A percentile compares a stretch with the other conserved stretches of the same genome.
Evolutionary conservation across 1,284 basidiomycete species (phyloP).

Genomic region (Heterobasidion occidentale): DNA sequence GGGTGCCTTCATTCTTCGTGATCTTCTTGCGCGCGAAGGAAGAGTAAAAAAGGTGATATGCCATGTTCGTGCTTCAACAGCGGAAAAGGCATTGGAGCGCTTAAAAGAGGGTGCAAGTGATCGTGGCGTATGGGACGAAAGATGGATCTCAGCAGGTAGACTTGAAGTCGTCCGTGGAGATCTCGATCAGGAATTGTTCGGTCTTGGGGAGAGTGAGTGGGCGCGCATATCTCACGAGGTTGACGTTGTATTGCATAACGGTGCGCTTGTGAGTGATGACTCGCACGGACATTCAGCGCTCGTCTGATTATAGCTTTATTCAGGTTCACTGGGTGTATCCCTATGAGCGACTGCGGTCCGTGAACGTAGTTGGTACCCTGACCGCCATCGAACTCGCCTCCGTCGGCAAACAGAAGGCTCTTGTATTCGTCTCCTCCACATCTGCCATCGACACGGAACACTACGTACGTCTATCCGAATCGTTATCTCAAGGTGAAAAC

Average conservation of each 20-base stretch:
- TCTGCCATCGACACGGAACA: conserved; percentile 89
- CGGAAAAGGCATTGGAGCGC: conserved; percentile 61
- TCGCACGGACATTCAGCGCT: background rate
- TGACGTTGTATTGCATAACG: conserved; percentile 91
- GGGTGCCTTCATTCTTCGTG: conserved; percentile 86
- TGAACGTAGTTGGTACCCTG: conserved; percentile 90
- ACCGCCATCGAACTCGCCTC: conserved; percentile 79
- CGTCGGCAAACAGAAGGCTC: conserved; percentile 66
- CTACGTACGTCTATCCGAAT: conserved; percentile 85
- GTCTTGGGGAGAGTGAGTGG: conserved; percentile 67
- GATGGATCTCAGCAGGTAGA: conserved; percentile 68
- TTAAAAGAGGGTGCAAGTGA: conserved; percentile 75
- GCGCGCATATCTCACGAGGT: conserved; percentile 62
- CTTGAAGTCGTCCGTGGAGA: conserved; percentile 90
- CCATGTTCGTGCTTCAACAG: conserved; percentile 73
- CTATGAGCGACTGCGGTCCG: conserved; percentile 86
- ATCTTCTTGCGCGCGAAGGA: conserved; percentile 60
- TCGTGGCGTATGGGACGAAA: conserved; percentile 88
- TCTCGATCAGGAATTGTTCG: conserved; percentile 72
- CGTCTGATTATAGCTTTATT: conserved; percentile 1
- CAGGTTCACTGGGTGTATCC: conserved; percentile 99
- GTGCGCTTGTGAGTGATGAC: conserved; percentile 70
- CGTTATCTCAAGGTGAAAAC: conserved; percentile 35
- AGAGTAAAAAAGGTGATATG: conserved; percentile 86
- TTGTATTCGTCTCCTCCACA: conserved; percentile 94